phyloP scores from a whole-genome alignment of 2,329 filamentous ascomycete species.

The Diplocarpon rosae region DNA sequence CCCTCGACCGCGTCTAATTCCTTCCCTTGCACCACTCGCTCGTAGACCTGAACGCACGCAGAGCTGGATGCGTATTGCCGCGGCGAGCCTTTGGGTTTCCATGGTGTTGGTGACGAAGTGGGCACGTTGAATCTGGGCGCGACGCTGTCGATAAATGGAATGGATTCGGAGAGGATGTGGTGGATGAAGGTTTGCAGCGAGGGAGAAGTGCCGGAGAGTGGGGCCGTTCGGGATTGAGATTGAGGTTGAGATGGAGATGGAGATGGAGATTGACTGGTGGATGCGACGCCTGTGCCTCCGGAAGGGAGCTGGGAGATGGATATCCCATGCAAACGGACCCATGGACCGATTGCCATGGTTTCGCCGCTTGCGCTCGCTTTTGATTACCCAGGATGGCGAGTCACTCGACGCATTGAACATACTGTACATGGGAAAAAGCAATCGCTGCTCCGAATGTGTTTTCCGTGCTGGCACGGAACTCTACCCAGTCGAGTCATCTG shows the following conservation, averaged over 20 bases:
- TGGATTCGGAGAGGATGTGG: constrained; percentile 44
- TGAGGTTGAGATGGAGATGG: constrained; percentile 2
- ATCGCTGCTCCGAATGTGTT: no score
- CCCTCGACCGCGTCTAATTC: constrained; percentile 33
- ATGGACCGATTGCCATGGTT: constrained; percentile 29
- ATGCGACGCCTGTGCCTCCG: constrained; percentile 18
- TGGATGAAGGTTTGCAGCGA: constrained; percentile 39
- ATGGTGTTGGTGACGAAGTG: constrained; percentile 26
- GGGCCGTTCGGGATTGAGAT: constrained; percentile 10
- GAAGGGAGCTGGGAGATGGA: constrained; percentile 37
- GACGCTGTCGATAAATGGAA: constrained; percentile 45
- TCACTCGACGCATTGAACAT: no score
- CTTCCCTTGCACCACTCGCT: constrained; percentile 36
- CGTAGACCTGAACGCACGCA: constrained; percentile 41
- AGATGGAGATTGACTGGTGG: constrained; percentile 7
- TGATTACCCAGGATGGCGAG: no score
- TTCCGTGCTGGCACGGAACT: no score
- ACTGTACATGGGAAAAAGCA: no score
- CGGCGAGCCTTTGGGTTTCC: constrained; percentile 37
- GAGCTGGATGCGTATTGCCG: constrained; percentile 39
- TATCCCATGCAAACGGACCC: constrained; percentile 44
- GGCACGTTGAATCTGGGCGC: constrained; percentile 31
- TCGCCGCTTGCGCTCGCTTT: no score
- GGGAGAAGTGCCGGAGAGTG: constrained; percentile 8
- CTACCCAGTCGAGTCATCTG: no score